Percentiles rank a stretch among this genome's conserved stretches.
Conservation (phyloP, 164 flowering plant species). For the Vitis labrusca region DNA sequence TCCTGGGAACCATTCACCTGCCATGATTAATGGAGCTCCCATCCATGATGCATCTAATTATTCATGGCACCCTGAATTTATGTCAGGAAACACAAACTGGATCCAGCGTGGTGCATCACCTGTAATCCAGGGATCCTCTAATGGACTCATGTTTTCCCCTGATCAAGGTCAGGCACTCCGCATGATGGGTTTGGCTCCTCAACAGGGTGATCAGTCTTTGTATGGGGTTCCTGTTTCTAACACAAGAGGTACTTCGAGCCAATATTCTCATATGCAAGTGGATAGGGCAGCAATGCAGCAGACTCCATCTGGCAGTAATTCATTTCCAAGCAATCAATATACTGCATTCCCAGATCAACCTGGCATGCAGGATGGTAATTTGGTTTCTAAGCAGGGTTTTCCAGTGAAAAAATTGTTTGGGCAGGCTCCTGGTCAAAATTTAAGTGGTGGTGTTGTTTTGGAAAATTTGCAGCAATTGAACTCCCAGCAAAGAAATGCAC, state of each 20-base stretch:
- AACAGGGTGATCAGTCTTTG: conserved; percentile 56
- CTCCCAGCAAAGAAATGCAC: conserved; percentile 19
- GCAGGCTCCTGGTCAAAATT: conserved; percentile 16
- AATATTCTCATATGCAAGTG: conserved; percentile 21
- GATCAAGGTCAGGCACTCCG: conserved; percentile 40
- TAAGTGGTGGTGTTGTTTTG: conserved; percentile 19
- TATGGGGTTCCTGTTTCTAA: conserved; percentile 46
- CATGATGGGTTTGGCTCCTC: conserved; percentile 35
- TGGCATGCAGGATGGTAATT: conserved; percentile 16
- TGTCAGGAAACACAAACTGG: conserved; percentile 34
- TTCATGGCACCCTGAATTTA: conserved; percentile 38
- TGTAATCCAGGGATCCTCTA: conserved; percentile 29
- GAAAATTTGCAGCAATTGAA: conserved; percentile 24
- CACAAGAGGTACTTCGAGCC: conserved; percentile 20
- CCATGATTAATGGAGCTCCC: conserved; percentile 32
- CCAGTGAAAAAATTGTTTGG: conserved; percentile 21
- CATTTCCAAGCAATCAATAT: conserved; percentile 25
- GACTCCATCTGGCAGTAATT: conserved; percentile 16
- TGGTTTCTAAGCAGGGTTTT: conserved; percentile 20
- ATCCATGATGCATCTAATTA: conserved; percentile 36
- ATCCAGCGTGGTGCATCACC: conserved; percentile 32
- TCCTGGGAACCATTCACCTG: conserved; percentile 24
- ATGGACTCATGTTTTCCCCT: conserved; percentile 29
- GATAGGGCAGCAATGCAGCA: conserved; percentile 29
- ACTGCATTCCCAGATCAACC: conserved; percentile 24